phyloP scores from a whole-genome alignment of 345 rosid species.

The Hibiscus tridactylites region DNA sequence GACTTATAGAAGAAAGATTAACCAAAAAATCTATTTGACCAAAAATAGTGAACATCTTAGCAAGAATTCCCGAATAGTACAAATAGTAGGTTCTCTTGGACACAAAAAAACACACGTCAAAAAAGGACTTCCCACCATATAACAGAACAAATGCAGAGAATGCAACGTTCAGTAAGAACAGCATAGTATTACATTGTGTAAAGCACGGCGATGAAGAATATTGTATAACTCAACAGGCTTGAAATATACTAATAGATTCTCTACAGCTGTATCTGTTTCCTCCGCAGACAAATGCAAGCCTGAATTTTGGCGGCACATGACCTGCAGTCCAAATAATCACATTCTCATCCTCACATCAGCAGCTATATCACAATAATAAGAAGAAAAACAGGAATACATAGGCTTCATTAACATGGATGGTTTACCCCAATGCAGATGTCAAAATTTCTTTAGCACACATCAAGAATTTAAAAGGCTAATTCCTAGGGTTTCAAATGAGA shows the following conservation, averaged over 20 bases:
- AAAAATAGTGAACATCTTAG: neutral
- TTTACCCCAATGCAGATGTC: neutral
- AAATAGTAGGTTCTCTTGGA: neutral
- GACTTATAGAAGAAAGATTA: neutral
- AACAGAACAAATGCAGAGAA: constrained; percentile 5
- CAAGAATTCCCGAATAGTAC: neutral
- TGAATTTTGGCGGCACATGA: constrained; percentile 65
- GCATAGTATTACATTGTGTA: constrained; percentile 35
- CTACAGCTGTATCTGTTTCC: constrained; percentile 56
- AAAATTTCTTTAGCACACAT: neutral
- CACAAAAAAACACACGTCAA: neutral
- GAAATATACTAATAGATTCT: constrained; percentile 62
- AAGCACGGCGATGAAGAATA: constrained; percentile 57
- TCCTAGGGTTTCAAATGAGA: neutral
- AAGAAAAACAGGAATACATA: neutral
- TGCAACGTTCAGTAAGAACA: constrained; percentile 5
- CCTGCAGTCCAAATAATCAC: constrained; percentile 23
- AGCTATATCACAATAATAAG: neutral
- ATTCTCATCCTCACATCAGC: neutral
- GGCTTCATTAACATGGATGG: neutral
- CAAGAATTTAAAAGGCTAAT: neutral
- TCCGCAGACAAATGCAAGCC: constrained; percentile 51
- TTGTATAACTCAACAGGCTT: constrained; percentile 83
- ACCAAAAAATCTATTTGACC: neutral
- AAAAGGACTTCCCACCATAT: neutral